Evolutionary conservation across 2,329 filamentous ascomycete species (phyloP).

Genomic region (Aspergillus terreus): DNA sequence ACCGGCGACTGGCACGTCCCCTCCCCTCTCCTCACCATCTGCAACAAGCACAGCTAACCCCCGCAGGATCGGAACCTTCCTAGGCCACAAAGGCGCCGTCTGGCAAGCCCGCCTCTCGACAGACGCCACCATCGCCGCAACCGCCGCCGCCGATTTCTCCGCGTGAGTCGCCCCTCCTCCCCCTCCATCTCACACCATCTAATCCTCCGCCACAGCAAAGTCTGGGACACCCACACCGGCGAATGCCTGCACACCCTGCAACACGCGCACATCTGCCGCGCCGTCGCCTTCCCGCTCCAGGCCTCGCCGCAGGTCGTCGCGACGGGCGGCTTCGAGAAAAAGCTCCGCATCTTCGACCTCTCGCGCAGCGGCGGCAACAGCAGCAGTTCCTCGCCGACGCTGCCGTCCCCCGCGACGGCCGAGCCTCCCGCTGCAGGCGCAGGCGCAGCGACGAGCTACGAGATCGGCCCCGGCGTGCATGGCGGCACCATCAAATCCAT

Average conservation of each 20-base stretch:
- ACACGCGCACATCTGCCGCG: constrained; percentile 92
- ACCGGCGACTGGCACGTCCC: constrained; percentile 79
- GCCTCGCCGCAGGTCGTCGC: constrained; percentile 75
- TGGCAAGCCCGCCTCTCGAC: constrained; percentile 92
- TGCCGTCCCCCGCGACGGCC: constrained; percentile 33
- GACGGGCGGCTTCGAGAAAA: constrained; percentile 94
- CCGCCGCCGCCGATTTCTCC: constrained; percentile 92
- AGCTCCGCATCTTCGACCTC: constrained; percentile 88
- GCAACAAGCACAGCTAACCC: constrained; percentile 7
- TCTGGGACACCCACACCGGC: constrained; percentile 96
- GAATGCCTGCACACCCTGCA: constrained; percentile 82
- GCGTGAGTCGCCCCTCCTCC: constrained; percentile 56
- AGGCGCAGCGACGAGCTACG: constrained; percentile 64
- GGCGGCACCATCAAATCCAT: constrained; percentile 91
- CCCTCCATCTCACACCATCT: constrained; percentile 2
- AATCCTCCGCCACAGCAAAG: constrained; percentile 60
- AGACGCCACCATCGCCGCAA: constrained; percentile 83
- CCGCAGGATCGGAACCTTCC: constrained; percentile 83
- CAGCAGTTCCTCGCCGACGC: constrained; percentile 37
- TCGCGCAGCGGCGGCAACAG: constrained; percentile 49
- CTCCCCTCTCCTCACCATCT: not conserved
- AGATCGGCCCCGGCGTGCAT: constrained; percentile 83
- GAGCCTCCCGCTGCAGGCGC: constrained; percentile 41
- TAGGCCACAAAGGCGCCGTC: constrained; percentile 96
- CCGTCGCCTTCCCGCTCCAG: constrained; percentile 82